A percentile compares a stretch with the other conserved stretches of the same genome.
Evolutionary conservation across 768 basidiomycete genomes (phyloP).

Genomic region (Kwoniella botswanensis): DNA sequence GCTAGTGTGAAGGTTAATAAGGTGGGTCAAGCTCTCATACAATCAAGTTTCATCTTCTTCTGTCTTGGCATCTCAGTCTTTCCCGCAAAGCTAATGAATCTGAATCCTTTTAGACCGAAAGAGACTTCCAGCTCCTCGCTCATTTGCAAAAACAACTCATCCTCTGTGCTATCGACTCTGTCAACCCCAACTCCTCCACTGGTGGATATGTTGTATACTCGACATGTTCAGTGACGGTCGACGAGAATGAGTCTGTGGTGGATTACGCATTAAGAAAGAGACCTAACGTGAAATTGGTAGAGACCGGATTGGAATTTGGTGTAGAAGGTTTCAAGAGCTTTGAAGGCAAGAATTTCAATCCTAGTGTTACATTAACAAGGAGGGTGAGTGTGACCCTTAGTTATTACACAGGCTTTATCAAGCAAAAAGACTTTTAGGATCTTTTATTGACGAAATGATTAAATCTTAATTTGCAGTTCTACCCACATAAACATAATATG

Average conservation of each 20-base stretch:
- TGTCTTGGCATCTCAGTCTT: no score
- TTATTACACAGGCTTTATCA: no score
- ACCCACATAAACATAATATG: conserved; percentile 96
- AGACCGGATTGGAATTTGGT: conserved; percentile 91
- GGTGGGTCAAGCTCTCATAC: conserved; percentile 62
- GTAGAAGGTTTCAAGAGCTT: conserved; percentile 86
- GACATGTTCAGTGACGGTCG: conserved; percentile 96
- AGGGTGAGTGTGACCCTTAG: conserved; percentile 59
- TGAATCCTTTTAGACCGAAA: conserved; percentile 70
- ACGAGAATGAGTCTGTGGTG: conserved; percentile 97
- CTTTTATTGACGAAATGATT: not conserved
- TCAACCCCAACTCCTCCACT: conserved; percentile 83
- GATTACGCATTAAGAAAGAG: conserved; percentile 96
- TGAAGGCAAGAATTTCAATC: conserved; percentile 86
- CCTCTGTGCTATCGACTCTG: conserved; percentile 95
- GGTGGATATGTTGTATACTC: conserved; percentile 97
- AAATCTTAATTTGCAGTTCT: conserved; percentile 39
- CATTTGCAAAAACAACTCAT: conserved; percentile 98
- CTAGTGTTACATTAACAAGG: conserved; percentile 77
- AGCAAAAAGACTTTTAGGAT: no score
- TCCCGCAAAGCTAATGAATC: not conserved
- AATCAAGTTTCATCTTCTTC: no score
- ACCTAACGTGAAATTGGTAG: conserved; percentile 87
- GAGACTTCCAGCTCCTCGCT: conserved; percentile 93
- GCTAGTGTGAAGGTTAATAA: conserved; percentile 97